Evolutionary conservation across 352 stramenopile genomes (phyloP).

Genomic region (Pythium biforme): DNA sequence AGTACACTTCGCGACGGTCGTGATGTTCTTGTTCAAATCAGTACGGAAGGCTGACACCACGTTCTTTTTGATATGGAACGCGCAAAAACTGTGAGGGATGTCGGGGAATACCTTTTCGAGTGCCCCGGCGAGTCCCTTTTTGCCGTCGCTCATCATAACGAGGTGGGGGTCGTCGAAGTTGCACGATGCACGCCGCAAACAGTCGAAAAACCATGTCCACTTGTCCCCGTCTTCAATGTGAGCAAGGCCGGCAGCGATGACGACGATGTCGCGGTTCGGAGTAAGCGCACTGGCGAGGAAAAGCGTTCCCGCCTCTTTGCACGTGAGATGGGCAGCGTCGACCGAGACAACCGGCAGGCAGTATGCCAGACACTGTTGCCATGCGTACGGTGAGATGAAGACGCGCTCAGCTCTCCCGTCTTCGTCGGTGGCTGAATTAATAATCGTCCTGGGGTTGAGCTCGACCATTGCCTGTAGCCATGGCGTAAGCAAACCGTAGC

Average conservation of each 20-base stretch:
- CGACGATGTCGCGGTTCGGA: neutral
- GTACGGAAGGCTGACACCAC: neutral
- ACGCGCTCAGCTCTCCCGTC: neutral
- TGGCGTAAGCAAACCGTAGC: too few species aligned
- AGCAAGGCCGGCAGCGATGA: neutral
- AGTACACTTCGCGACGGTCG: neutral
- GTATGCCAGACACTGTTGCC: neutral
- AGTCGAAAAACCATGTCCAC: neutral
- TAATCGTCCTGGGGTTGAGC: too few species aligned
- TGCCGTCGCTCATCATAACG: neutral
- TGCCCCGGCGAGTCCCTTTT: neutral
- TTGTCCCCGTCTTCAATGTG: conserved; percentile 2
- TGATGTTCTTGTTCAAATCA: neutral
- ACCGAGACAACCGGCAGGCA: neutral
- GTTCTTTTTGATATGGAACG: conserved; percentile 12
- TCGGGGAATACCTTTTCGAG: neutral
- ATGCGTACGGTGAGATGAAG: neutral
- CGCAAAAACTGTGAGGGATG: neutral
- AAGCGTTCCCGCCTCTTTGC: neutral
- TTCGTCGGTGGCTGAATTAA: neutral
- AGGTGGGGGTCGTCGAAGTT: too few species aligned
- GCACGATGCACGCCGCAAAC: too few species aligned
- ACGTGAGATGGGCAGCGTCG: conserved; percentile 2
- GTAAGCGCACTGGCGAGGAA: conserved; percentile 1
- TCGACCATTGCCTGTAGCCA: too few species aligned